phyloP scores from a whole-genome alignment of 148 eudicot genomes.

The Persicaria maculosa region DNA sequence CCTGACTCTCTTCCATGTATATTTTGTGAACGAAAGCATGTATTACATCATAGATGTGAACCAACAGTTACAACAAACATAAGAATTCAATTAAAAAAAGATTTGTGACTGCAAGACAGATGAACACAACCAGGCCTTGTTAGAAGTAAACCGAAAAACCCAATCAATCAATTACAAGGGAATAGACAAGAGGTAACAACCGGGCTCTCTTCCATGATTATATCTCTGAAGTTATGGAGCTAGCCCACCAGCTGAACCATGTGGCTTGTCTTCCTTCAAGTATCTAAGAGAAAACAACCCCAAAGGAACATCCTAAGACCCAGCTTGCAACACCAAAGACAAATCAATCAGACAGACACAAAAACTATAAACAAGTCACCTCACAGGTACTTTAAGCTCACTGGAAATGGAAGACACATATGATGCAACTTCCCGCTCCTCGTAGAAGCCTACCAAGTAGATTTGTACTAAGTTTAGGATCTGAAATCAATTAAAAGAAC shows the following conservation, averaged over 20 bases:
- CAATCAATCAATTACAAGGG: neutral
- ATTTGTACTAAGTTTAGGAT: constrained; percentile 83
- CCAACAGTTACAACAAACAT: constrained; percentile 66
- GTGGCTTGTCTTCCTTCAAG: constrained; percentile 83
- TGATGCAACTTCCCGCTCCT: constrained; percentile 83
- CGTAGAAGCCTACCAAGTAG: constrained; percentile 86
- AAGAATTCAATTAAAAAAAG: constrained; percentile 68
- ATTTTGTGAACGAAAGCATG: too few species aligned
- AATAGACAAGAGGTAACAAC: constrained; percentile 22
- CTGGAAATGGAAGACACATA: constrained; percentile 84
- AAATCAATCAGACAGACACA: neutral
- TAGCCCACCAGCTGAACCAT: constrained; percentile 74
- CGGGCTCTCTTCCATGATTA: constrained; percentile 74
- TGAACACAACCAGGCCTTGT: constrained; percentile 5
- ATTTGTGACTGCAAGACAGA: constrained; percentile 62
- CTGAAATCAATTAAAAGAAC: constrained; percentile 23
- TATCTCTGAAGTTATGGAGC: constrained; percentile 68
- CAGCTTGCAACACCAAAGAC: neutral
- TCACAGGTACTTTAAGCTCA: constrained; percentile 85
- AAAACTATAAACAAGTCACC: constrained; percentile 30
- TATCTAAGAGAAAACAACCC: constrained; percentile 40
- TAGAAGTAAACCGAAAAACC: neutral
- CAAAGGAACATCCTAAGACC: constrained; percentile 13
- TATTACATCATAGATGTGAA: too few species aligned
- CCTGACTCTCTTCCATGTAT: too few species aligned